These are phyloP conservation scores for Poronia punctata DNA, from an alignment of 495 filamentous ascomycete genomes.

Conservation along the genomic window DNA sequence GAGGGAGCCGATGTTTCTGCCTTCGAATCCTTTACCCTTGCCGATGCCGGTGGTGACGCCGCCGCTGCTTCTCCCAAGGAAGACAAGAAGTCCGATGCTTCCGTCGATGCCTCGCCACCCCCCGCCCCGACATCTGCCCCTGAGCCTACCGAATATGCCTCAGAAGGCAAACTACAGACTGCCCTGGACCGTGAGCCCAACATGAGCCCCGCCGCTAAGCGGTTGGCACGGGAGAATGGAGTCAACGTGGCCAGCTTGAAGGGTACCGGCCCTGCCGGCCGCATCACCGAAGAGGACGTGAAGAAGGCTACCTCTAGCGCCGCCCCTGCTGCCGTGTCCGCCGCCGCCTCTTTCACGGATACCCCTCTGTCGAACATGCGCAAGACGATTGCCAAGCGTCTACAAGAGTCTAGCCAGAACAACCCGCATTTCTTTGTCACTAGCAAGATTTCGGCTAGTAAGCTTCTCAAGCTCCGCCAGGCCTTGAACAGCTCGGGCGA, in stretches of 20 bases:
- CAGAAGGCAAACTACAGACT: conserved; percentile 71
- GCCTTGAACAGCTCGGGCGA: conserved; percentile 83
- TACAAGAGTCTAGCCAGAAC: conserved; percentile 80
- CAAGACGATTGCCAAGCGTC: conserved; percentile 90
- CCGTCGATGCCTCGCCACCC: conserved; percentile 51
- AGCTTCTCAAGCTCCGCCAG: conserved; percentile 92
- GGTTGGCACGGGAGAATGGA: conserved; percentile 78
- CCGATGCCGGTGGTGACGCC: conserved; percentile 86
- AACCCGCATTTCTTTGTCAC: conserved; percentile 99
- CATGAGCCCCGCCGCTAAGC: conserved; percentile 68
- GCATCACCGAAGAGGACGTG: conserved; percentile 85
- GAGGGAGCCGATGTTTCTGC: conserved; percentile 77
- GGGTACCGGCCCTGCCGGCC: conserved; percentile 78
- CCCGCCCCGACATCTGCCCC: conserved; percentile 52
- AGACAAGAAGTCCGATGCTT: conserved; percentile 47
- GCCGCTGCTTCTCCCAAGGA: conserved; percentile 53
- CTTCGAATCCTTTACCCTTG: conserved; percentile 80
- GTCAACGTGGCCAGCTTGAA: conserved; percentile 73
- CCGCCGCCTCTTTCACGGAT: conserved; percentile 70
- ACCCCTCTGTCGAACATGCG: conserved; percentile 86
- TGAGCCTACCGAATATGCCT: conserved; percentile 63
- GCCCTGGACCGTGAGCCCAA: conserved; percentile 72
- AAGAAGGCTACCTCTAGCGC: conserved; percentile 58
- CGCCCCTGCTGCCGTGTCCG: conserved; percentile 41
- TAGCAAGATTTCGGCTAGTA: conserved; percentile 76